These are phyloP conservation scores for Pelargonium nanum DNA, from an alignment of 345 rosid species.

Conservation along the genomic window DNA sequence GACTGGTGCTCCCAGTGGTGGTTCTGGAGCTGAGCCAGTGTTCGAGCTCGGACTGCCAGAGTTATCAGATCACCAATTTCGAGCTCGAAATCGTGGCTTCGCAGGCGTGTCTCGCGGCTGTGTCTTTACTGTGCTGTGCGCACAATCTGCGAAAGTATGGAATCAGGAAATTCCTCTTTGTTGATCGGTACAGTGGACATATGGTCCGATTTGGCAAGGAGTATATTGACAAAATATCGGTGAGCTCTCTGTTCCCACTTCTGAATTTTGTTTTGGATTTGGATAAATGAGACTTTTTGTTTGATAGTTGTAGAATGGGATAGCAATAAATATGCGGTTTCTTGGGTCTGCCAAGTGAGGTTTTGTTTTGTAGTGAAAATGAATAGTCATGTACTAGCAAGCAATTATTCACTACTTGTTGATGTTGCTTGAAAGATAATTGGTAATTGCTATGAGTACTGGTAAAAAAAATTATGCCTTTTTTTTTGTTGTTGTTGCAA, in stretches of 20 bases:
- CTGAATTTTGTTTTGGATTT: not conserved
- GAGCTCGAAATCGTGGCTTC: constrained; percentile 66
- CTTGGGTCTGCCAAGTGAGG: no score
- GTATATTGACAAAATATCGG: constrained; percentile 61
- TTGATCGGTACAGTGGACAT: constrained; percentile 55
- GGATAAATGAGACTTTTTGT: not conserved
- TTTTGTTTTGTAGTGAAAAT: no score
- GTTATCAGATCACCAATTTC: constrained; percentile 52
- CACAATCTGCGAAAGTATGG: constrained; percentile 72
- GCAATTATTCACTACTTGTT: no score
- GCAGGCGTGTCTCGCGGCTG: constrained; percentile 69
- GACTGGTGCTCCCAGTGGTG: constrained; percentile 49
- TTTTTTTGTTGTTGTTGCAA: no score
- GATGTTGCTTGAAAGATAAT: not conserved
- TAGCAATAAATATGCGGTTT: no score
- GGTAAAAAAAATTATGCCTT: no score
- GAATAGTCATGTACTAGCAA: not conserved
- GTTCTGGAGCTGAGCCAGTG: constrained; percentile 54
- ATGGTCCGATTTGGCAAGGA: constrained; percentile 34
- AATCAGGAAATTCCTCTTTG: constrained; percentile 57
- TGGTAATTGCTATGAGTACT: no score
- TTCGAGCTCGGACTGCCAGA: constrained; percentile 34
- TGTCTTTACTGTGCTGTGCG: constrained; percentile 63
- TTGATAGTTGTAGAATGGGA: not conserved
- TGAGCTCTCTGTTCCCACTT: constrained; percentile 7